Conservation (phyloP, 306 rosid genomes). For the Trifolium dubium region DNA sequence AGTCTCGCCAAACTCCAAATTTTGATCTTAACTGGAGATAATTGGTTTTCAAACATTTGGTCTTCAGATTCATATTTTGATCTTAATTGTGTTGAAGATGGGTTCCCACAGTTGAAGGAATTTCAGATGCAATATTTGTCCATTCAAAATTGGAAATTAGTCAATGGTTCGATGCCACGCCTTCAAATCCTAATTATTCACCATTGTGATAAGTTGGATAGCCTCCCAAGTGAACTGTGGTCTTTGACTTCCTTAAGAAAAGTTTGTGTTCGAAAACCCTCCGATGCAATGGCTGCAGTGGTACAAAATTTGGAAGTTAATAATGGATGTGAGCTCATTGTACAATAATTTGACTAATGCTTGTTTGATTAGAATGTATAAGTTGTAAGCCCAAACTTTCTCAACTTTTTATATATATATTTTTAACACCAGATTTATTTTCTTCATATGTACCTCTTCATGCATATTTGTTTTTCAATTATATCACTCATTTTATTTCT, state of each 20-base stretch:
- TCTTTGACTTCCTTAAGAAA: slow-evolving; percentile 18
- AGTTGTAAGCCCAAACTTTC: not conserved
- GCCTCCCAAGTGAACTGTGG: slow-evolving; percentile 37
- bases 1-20: slow-evolving; percentile 26
- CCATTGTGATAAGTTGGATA: fast-evolving
- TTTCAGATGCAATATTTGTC: not conserved
- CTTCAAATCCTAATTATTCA: not conserved
- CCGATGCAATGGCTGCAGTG: not conserved
- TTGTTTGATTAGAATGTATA: not conserved
- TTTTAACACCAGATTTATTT: no score
- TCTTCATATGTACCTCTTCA: no score
- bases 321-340: slow-evolving; percentile 15
- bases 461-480: no score
- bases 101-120: not conserved
- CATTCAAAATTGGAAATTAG: slow-evolving; percentile 18
- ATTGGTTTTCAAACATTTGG: not conserved
- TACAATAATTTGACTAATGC: not conserved
- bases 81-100: not conserved
- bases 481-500: no score
- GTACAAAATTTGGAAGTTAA: slow-evolving; percentile 6
- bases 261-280: not conserved
- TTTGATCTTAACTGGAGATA: not conserved
- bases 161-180: slow-evolving; percentile 28
- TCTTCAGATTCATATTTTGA: not conserved
- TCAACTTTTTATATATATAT: not conserved